Percentiles rank a stretch among this genome's conserved stretches.
phyloP scores from a whole-genome alignment of 2,329 filamentous ascomycete species.

The Ceratocystis variospora region DNA sequence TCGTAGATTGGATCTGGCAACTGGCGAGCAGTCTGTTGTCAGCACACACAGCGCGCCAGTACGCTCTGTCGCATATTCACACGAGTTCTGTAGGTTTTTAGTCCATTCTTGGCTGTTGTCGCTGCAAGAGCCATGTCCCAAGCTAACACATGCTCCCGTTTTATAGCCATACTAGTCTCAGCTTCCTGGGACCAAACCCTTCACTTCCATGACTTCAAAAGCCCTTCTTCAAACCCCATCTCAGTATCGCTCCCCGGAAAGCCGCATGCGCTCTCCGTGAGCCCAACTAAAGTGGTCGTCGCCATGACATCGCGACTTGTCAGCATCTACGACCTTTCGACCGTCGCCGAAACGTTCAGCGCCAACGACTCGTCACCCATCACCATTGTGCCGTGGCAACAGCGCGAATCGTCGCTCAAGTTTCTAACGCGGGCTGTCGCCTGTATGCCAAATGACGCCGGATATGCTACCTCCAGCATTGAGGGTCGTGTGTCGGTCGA shows the following conservation, averaged over 20 bases:
- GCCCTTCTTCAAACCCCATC: conserved; percentile 37
- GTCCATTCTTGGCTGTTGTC: neutral
- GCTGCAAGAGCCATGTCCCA: neutral
- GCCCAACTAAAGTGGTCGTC: conserved; percentile 69
- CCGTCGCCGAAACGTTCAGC: conserved; percentile 44
- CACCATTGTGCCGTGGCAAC: conserved; percentile 69
- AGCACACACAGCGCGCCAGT: conserved; percentile 69
- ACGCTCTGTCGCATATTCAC: conserved; percentile 70
- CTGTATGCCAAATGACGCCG: conserved; percentile 92
- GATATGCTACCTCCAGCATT: conserved; percentile 84
- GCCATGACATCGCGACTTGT: conserved; percentile 91
- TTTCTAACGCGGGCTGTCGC: conserved; percentile 89
- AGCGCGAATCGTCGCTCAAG: conserved; percentile 83
- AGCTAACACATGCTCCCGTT: neutral
- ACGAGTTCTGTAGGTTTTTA: conserved; percentile 46
- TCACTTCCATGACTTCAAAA: conserved; percentile 59
- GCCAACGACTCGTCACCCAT: conserved; percentile 34
- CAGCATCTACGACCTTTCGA: conserved; percentile 79
- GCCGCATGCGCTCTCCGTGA: conserved; percentile 74
- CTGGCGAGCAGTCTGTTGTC: conserved; percentile 57
- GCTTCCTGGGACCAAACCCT: conserved; percentile 89
- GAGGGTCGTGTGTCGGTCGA: conserved; percentile 93
- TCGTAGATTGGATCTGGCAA: conserved; percentile 50
- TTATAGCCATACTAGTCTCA: conserved; percentile 59
- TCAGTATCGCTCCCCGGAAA: conserved; percentile 65